Percentiles rank a stretch among this genome's conserved stretches.
These are phyloP conservation scores for Styphnolobium japonicum DNA, from an alignment of 306 rosid genomes.

Conservation along the genomic window DNA sequence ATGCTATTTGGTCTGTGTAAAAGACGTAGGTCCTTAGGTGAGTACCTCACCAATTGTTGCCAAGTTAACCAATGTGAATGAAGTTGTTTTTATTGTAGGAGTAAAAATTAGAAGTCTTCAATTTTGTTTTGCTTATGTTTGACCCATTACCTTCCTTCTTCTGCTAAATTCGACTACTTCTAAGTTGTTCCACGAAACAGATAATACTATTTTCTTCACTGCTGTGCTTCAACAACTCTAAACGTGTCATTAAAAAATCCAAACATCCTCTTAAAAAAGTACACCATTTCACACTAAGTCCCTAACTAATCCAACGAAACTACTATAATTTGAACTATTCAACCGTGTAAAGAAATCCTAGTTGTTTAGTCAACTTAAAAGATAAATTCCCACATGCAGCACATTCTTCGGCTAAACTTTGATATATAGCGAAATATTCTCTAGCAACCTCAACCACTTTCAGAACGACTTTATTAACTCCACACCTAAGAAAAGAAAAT, in stretches of 20 bases:
- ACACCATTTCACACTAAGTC: not conserved
- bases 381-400: slow-evolving; percentile 17
- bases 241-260: not conserved
- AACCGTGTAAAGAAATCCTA: not conserved
- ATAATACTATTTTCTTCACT: slow-evolving; percentile 1
- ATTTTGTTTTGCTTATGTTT: not conserved
- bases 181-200: not conserved
- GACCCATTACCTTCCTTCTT: not conserved
- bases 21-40: too few species aligned
- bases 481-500: not conserved
- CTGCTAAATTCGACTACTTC: not conserved
- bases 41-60: not conserved
- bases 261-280: not conserved
- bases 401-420: not conserved
- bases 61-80: not conserved
- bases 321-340: slow-evolving; percentile 18
- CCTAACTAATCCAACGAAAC: slow-evolving; percentile 31
- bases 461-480: not conserved
- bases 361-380: slow-evolving; percentile 12
- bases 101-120: not conserved
- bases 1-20: not conserved
- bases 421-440: not conserved
- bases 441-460: slow-evolving; percentile 13
- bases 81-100: not conserved
- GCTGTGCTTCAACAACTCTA: not conserved